phyloP scores from a whole-genome alignment of 176 grass and related monocot species.

The Carex myosuroides region DNA sequence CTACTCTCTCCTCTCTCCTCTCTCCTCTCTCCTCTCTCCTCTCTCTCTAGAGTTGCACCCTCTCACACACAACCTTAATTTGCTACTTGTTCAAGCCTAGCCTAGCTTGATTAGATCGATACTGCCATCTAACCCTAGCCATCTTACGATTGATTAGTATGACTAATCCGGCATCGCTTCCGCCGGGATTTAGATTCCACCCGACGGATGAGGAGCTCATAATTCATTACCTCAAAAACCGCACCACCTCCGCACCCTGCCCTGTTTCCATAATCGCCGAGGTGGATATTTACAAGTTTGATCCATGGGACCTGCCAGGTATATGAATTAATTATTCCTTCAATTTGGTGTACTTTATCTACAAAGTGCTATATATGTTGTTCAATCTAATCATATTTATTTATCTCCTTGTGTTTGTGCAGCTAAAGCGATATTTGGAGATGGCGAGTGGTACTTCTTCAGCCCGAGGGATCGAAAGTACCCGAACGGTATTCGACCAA shows the following conservation, averaged over 20 bases:
- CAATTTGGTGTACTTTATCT: neutral
- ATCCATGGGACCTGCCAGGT: constrained; percentile 25
- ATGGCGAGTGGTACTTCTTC: constrained; percentile 22
- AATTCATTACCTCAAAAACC: constrained; percentile 24
- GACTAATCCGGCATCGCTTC: constrained; percentile 24
- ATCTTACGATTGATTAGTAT: neutral
- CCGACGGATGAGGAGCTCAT: constrained; percentile 25
- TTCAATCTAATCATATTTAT: neutral
- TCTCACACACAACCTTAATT: neutral
- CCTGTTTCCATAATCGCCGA: constrained; percentile 16
- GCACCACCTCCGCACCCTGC: neutral
- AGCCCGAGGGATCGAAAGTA: constrained; percentile 20
- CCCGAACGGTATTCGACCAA: constrained; percentile 13
- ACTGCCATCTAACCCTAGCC: neutral
- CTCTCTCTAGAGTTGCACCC: constrained; percentile 13
- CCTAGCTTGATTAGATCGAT: neutral
- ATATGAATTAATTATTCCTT: neutral
- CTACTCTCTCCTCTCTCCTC: neutral
- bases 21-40: neutral
- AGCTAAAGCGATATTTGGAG: constrained; percentile 18
- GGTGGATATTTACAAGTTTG: constrained; percentile 26
- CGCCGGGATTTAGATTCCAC: constrained; percentile 21
- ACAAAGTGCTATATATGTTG: neutral
- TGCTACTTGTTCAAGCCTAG: neutral
- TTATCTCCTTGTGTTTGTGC: neutral